Conservation (phyloP, 2,329 filamentous ascomycete species). For the Chrysoporthe deuterocubensis region DNA sequence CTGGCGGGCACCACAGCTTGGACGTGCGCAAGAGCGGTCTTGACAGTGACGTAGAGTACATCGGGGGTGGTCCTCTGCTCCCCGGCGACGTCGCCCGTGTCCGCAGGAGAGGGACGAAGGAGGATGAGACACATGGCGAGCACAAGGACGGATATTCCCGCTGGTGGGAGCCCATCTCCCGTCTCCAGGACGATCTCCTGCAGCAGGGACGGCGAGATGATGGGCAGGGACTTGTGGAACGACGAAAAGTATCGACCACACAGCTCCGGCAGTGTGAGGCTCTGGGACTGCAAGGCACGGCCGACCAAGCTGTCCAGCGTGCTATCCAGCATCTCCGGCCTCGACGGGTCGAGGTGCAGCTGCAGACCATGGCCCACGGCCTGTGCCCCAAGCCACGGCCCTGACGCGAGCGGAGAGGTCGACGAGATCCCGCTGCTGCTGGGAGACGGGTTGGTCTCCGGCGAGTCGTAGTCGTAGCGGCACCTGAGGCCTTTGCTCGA, state of each 20-base stretch:
- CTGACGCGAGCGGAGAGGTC: not conserved
- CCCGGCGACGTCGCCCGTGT: not conserved
- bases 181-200: not conserved
- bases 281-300: not conserved
- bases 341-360: slow-evolving; percentile 13
- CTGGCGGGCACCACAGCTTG: not conserved
- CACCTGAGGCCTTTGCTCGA: not conserved
- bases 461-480: not conserved
- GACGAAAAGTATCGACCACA: not conserved
- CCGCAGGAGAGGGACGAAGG: too few relatives aligned
- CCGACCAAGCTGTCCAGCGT: not conserved
- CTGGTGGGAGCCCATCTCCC: not conserved
- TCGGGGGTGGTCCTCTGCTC: not conserved
- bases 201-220: slow-evolving; percentile 1
- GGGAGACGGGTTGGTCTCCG: not conserved
- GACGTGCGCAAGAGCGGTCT: slow-evolving; percentile 1
- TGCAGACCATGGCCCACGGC: slow-evolving; percentile 4
- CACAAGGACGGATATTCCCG: not conserved
- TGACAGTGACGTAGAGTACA: not conserved
- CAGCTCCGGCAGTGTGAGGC: not conserved
- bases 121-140: slow-evolving; percentile 5
- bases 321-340: not conserved
- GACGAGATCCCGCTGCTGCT: not conserved
- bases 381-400: not conserved
- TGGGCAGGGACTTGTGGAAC: not conserved